phyloP scores from a whole-genome alignment of 352 stramenopile genomes.

The Aphanomyces stellatus region DNA sequence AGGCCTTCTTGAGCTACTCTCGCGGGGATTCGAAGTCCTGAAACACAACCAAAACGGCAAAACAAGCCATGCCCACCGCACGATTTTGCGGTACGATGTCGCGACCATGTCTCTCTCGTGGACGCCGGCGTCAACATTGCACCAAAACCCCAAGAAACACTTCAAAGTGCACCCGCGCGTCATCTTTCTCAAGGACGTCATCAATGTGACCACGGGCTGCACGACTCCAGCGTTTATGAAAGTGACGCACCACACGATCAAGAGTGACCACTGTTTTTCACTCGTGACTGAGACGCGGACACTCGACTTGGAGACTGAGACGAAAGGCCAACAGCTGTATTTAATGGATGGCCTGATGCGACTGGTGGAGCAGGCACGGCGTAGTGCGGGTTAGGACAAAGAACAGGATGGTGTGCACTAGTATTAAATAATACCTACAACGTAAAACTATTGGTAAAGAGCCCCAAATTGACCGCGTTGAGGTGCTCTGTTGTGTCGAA shows the following conservation, averaged over 20 bases:
- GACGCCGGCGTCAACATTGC: constrained; percentile 28
- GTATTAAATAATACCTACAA: constrained; percentile 12
- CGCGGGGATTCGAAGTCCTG: constrained; percentile 46
- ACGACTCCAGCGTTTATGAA: constrained; percentile 39
- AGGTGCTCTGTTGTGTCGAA: neutral
- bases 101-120: constrained; percentile 40
- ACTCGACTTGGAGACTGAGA: constrained; percentile 48
- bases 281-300: constrained; percentile 52
- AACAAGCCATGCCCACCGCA: constrained; percentile 33
- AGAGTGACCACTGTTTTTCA: constrained; percentile 42
- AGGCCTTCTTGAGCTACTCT: constrained; percentile 60
- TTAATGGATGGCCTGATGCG: constrained; percentile 37
- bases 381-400: no score
- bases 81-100: constrained; percentile 49
- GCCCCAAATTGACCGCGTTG: neutral
- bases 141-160: constrained; percentile 19
- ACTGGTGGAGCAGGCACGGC: constrained; percentile 25
- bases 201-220: constrained; percentile 43
- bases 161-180: constrained; percentile 16
- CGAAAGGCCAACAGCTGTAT: constrained; percentile 41
- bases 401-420: no score
- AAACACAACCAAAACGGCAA: constrained; percentile 35
- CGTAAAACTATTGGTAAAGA: constrained; percentile 14
- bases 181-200: constrained; percentile 43
- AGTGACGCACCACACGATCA: constrained; percentile 22